Base-by-base conservation (phyloP, 371 early-diverging fungal species). In the Mucor lusitanicus region DNA sequence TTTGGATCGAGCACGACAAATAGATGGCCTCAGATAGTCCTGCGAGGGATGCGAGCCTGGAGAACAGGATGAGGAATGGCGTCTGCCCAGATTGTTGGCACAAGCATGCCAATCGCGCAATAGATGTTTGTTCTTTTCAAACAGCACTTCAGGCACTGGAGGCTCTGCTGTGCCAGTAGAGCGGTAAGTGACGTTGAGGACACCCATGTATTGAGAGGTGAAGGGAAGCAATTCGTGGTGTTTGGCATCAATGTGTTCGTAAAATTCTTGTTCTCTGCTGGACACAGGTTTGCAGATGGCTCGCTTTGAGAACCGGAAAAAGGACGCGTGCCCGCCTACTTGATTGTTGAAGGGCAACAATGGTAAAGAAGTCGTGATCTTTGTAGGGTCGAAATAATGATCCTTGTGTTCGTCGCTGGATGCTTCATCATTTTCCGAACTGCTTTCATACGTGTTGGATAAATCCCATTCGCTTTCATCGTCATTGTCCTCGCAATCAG, bases 181-280 rank as follows among this genome's bases (percentile, higher is more conserved):
- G 19, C 86, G 81, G 68, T 93, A 95, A 3, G 93, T 93, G 61
- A 98, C 96, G 73, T 97, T 98, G 28, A 98, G 82, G 0, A 95
- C 91, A 19, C 99, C 98, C 68, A 97, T 78, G 73, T 96, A 98
- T 39, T 90, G 91, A 7, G 97, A 93, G 17, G 94, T 90, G 73
- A 95, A 98, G 3, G 88, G 91, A 46, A 92, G 76, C 27, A 98
- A 80, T 62, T 92, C 88, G 6, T 94, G 92, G 68, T 94, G 92
- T 33, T 85, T 75, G 25, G 82, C 73, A 63, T 93, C 94, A 15
- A 97, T 77, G 56, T 86, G 83, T 65, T 97, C 97, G 77, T 98
- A 98, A 75, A 98, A 97, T 23, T 77, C 75, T 57, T 91, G 89
- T 60, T 78, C 76, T 65, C 68, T 72, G 17, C 61, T 68, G 12